Conservation (phyloP, 495 filamentous ascomycete genomes). For the Neurospora africana region DNA sequence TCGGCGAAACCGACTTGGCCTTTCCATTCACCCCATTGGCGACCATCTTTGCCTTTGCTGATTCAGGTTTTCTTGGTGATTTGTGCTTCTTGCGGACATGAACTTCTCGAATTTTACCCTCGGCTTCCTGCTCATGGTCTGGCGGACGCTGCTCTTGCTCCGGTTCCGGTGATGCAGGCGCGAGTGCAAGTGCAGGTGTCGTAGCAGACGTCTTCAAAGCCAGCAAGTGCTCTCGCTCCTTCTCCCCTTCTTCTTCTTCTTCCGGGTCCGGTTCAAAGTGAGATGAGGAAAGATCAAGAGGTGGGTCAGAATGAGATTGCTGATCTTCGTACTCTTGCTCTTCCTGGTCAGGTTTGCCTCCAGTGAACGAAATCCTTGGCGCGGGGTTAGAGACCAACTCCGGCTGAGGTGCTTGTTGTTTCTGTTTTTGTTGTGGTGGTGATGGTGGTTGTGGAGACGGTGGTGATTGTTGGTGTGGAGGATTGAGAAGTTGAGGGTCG, state of each 20-base stretch:
- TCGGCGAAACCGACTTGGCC: slow-evolving; percentile 15
- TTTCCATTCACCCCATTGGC: slow-evolving; percentile 15
- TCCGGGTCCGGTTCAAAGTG: not conserved
- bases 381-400: not conserved
- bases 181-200: slow-evolving; percentile 3
- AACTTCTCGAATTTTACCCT: slow-evolving; percentile 3
- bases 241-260: not conserved
- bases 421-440: not conserved
- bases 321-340: not conserved
- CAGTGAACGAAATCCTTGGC: not conserved
- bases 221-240: slow-evolving; percentile 2
- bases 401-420: not conserved
- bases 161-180: not conserved
- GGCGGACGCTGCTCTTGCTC: slow-evolving; percentile 3
- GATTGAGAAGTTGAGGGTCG: not conserved
- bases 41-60: slow-evolving; percentile 11
- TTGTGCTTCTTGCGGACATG: slow-evolving; percentile 23
- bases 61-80: slow-evolving; percentile 11
- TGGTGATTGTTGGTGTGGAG: not conserved
- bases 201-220: not conserved
- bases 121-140: slow-evolving; percentile 1
- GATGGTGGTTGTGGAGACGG: not conserved
- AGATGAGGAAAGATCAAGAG: not conserved
- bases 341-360: not conserved
- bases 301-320: slow-evolving; percentile 1